Evolutionary conservation across 257 asterid genomes (phyloP).

Genomic region (Penstemon eatonii): DNA sequence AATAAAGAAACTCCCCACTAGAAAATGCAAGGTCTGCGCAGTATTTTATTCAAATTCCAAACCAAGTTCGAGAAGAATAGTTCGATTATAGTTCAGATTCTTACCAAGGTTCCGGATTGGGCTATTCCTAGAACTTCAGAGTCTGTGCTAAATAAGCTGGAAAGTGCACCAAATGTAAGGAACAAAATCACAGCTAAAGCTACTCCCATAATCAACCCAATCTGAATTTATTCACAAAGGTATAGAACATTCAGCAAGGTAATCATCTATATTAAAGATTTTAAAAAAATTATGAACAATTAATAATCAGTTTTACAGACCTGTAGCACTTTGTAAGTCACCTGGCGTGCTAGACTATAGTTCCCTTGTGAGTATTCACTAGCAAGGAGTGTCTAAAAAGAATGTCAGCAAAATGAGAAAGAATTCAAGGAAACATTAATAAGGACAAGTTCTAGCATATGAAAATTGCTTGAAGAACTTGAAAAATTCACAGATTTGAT

Average conservation of each 20-base stretch:
- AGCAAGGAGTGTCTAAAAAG: slow-evolving; percentile 78
- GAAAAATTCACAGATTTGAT: neutral
- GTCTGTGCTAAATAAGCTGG: slow-evolving; percentile 77
- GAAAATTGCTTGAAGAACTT: slow-evolving; percentile 15
- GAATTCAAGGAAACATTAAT: neutral
- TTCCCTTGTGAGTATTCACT: slow-evolving; percentile 81
- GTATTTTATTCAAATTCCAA: neutral
- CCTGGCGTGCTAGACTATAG: slow-evolving; percentile 70
- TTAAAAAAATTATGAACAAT: neutral
- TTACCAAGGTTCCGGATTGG: slow-evolving; percentile 85
- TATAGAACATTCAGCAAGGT: slow-evolving; percentile 12
- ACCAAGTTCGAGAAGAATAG: slow-evolving; percentile 14
- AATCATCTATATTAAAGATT: neutral
- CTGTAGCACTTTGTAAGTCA: slow-evolving; percentile 79
- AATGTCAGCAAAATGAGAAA: slow-evolving; percentile 24
- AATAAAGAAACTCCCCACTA: neutral
- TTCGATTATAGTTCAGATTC: slow-evolving; percentile 26
- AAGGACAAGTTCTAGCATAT: neutral
- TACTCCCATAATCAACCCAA: slow-evolving; percentile 65
- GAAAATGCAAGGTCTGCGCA: neutral
- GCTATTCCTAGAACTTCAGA: slow-evolving; percentile 72
- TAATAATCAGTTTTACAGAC: slow-evolving; percentile 36
- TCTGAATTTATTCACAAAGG: slow-evolving; percentile 39
- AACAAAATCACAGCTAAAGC: slow-evolving; percentile 61
- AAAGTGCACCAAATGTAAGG: slow-evolving; percentile 62